Conservation (phyloP, 768 basidiomycete species). For the Erythrobasidium yunnanense region DNA sequence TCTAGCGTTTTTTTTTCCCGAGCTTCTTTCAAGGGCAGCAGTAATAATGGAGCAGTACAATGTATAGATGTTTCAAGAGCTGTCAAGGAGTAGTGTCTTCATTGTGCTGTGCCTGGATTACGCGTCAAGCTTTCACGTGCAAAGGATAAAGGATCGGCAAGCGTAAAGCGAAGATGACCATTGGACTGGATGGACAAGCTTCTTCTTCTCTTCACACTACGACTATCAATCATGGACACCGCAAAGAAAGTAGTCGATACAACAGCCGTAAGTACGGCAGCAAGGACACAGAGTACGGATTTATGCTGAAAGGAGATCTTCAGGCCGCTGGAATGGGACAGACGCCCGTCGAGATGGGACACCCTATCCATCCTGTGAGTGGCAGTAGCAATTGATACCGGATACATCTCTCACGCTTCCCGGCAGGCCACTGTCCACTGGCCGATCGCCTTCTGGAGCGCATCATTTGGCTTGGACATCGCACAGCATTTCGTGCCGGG, state of each 20-base stretch:
- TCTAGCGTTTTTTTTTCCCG: too few relatives aligned
- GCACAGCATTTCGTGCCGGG: constrained; percentile 36
- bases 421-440: constrained; percentile 27
- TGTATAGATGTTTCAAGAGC: too few relatives aligned
- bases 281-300: neutral
- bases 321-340: constrained; percentile 28
- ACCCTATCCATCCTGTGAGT: constrained; percentile 35
- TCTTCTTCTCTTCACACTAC: too few relatives aligned
- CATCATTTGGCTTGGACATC: constrained; percentile 36
- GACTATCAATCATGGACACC: neutral
- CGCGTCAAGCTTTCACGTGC: too few relatives aligned
- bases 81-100: too few relatives aligned
- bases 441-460: constrained; percentile 35
- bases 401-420: neutral
- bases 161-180: too few relatives aligned
- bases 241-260: neutral
- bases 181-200: too few relatives aligned
- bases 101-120: too few relatives aligned
- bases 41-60: too few relatives aligned
- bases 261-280: neutral
- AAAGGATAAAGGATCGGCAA: too few relatives aligned
- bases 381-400: constrained; percentile 25
- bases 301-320: neutral
- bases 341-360: constrained; percentile 21
- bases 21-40: too few relatives aligned